Conservation (phyloP, 2,329 filamentous ascomycete genomes). For the Dothideomycetes sp. region DNA sequence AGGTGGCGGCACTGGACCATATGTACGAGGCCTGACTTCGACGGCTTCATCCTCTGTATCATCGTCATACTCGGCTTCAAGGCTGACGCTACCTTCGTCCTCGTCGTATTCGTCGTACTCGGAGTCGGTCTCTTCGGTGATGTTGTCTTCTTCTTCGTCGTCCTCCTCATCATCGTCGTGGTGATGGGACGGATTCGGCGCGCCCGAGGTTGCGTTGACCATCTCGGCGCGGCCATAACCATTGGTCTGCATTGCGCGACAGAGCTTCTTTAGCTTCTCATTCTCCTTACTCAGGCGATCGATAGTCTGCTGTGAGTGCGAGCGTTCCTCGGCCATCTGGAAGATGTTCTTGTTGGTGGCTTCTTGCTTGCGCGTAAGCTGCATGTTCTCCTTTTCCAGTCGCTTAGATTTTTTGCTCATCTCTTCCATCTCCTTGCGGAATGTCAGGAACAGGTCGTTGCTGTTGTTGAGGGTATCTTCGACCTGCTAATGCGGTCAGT, state of each 20-base stretch:
- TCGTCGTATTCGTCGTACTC: slow-evolving; percentile 51
- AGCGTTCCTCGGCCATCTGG: slow-evolving; percentile 91
- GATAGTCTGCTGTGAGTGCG: slow-evolving; percentile 62
- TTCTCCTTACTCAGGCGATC: slow-evolving; percentile 77
- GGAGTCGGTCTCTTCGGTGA: slow-evolving; percentile 45
- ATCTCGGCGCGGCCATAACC: slow-evolving; percentile 53
- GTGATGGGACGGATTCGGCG: slow-evolving; percentile 16
- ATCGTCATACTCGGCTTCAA: slow-evolving; percentile 57
- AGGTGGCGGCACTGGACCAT: slow-evolving; percentile 41
- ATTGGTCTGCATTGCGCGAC: slow-evolving; percentile 92
- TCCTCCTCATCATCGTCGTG: slow-evolving; percentile 22
- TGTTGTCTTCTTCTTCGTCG: slow-evolving; percentile 38
- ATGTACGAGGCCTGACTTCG: slow-evolving; percentile 26
- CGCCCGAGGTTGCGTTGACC: slow-evolving; percentile 16
- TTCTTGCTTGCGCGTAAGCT: slow-evolving; percentile 84
- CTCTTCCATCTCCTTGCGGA: slow-evolving; percentile 98
- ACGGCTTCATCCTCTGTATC: slow-evolving; percentile 46
- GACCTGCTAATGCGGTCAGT: slow-evolving; percentile 57
- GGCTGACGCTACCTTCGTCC: slow-evolving; percentile 53
- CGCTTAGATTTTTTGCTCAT: slow-evolving; percentile 99
- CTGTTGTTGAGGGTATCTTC: slow-evolving; percentile 98
- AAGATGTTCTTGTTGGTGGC: slow-evolving; percentile 90
- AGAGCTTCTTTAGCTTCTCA: slow-evolving; percentile 85
- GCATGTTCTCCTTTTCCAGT: slow-evolving; percentile 91
- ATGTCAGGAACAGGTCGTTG: slow-evolving; percentile 93